A percentile compares a stretch with the other conserved stretches of the same genome.
Conservation (phyloP, 305 asterid genomes). For the Withania somnifera region DNA sequence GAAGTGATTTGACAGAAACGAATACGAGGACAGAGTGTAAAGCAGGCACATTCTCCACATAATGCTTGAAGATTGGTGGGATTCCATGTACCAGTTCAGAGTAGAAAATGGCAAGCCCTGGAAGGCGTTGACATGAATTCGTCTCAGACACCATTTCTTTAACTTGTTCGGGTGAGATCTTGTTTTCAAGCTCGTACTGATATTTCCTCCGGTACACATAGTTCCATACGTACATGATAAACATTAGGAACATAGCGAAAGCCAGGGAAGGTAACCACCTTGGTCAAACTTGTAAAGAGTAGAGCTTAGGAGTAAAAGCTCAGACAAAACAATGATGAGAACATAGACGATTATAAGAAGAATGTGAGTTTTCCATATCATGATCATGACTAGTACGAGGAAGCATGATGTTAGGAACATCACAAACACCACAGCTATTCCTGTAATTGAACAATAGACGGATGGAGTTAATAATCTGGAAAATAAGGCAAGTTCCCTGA, state of each 20-base stretch:
- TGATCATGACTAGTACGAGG: constrained; percentile 31
- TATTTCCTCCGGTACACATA: constrained; percentile 33
- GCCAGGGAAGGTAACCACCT: constrained; percentile 59
- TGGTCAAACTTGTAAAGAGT: constrained; percentile 46
- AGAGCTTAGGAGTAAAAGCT: constrained; percentile 35
- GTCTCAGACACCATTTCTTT: constrained; percentile 18
- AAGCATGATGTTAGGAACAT: constrained; percentile 45
- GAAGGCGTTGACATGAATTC: constrained; percentile 16
- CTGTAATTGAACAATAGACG: constrained; percentile 11
- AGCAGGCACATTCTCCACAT: constrained; percentile 43
- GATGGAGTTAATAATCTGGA: not conserved
- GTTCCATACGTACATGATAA: constrained; percentile 48
- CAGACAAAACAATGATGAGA: constrained; percentile 20
- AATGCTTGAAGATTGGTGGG: constrained; percentile 62
- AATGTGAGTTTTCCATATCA: constrained; percentile 59
- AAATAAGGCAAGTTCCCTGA: not conserved
- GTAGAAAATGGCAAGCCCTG: constrained; percentile 55
- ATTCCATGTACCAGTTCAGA: constrained; percentile 66
- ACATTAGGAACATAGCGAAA: constrained; percentile 32
- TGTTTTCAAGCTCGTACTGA: constrained; percentile 36
- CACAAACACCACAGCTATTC: constrained; percentile 62
- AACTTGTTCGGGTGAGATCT: constrained; percentile 23
- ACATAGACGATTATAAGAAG: constrained; percentile 18
- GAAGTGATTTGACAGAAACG: constrained; percentile 49
- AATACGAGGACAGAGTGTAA: constrained; percentile 47